phyloP scores from a whole-genome alignment of 441 rosid species.

The Populus tomentosa region DNA sequence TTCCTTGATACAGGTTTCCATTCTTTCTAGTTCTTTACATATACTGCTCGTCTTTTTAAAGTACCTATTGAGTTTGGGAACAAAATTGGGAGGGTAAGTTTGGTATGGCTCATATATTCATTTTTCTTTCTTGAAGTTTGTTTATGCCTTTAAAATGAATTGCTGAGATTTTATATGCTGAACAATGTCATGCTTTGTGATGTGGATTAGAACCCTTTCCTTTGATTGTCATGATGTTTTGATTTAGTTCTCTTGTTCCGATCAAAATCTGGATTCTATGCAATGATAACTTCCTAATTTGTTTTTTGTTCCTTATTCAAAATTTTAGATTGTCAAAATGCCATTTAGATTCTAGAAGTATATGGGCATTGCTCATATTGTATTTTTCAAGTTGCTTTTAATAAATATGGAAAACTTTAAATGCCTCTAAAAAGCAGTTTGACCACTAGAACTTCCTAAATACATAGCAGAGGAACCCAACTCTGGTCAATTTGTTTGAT shows the following conservation, averaged over 20 bases:
- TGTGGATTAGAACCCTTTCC: background rate
- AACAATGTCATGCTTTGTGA: background rate
- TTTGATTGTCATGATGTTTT: background rate
- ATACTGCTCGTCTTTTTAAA: slow-evolving; percentile 58
- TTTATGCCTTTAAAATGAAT: background rate
- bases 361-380: background rate
- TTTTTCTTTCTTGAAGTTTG: slow-evolving; percentile 2
- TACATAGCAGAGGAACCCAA: background rate
- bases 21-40: slow-evolving; percentile 55
- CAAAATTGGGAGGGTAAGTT: slow-evolving; percentile 50
- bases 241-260: background rate
- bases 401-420: background rate
- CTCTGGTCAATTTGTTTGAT: background rate
- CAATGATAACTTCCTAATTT: background rate
- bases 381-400: background rate
- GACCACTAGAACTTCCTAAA: background rate
- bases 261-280: background rate
- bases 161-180: background rate
- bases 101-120: background rate
- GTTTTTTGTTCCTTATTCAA: background rate
- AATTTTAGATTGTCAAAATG: background rate
- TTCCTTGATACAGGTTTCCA: slow-evolving; percentile 45
- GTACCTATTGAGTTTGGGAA: slow-evolving; percentile 47
- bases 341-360: background rate
- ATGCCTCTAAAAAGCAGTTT: background rate